Base-by-base conservation (phyloP, 768 basidiomycete genomes). In the Kwoniella pini region DNA sequence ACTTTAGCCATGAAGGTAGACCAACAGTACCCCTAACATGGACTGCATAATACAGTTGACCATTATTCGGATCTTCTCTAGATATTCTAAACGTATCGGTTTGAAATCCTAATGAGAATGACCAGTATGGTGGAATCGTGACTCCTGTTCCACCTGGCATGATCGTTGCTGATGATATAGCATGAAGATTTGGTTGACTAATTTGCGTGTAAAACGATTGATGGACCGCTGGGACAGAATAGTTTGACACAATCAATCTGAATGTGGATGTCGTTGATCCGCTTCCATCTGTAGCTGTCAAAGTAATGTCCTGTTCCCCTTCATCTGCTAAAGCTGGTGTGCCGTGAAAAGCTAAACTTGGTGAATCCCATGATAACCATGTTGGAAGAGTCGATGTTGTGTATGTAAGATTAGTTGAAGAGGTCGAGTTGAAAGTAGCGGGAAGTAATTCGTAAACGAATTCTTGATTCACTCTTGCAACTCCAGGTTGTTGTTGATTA, bases 101-200 rank as follows among this genome's bases (percentile, higher is more conserved):
- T 57, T 86, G 80, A 68, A 95, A 85, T 10, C 94, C 94, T 57
- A 97, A 84, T 69, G 91, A 91, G 80, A 96, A 98, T 0, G 90
- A 91, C 90, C 92, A 96, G 51, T 81, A 79, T 3, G 85, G 85
- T 1, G 91, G 92, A n/a, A 95, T 84, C 51, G 91, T 83, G 55
- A 98, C 75, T 17, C 80, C 78, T 19, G 77, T 75, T 40, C 71
- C 64, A 13, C 71, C 70, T 6, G 77, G 71, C 15, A 78, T 56
- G 12, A 66, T 53, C 2, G 62, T 63, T 19, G 69, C 77, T 1
- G 77, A 75, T 31, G 72, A 54, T 55, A 78, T 71, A 4, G 51
- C 60, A 82, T 80, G 31, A 82, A 80, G 50, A 87, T 78, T 56
- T 83, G 76, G 58, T 87, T 86, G n/a, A 86, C 89, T 17, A 87